These are phyloP conservation scores for Pichia rugopelliculosa DNA, from an alignment of 805 yeast species.

Conservation along the genomic window DNA sequence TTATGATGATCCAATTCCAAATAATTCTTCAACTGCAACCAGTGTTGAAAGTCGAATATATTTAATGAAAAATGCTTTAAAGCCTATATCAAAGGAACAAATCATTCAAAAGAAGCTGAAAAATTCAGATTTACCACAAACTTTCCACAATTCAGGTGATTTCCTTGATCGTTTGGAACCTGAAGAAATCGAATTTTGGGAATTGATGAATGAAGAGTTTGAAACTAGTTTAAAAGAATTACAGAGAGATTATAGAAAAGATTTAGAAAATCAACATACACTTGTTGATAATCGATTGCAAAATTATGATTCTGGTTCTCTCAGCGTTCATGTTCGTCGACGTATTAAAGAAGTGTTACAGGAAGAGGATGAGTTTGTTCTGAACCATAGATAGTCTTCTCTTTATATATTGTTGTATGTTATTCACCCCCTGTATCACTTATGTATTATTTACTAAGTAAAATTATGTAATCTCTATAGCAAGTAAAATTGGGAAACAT, in stretches of 20 bases:
- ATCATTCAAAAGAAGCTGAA: slow-evolving; percentile 17
- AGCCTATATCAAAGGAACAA: slow-evolving; percentile 21
- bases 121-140: slow-evolving; percentile 20
- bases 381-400: background rate
- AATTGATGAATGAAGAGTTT: slow-evolving; percentile 27
- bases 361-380: background rate
- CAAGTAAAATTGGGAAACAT: no score
- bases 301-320: background rate
- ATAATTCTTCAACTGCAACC: background rate
- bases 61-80: slow-evolving; percentile 23
- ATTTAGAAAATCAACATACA: background rate
- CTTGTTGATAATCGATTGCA: background rate
- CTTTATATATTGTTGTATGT: no score
- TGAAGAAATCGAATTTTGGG: slow-evolving; percentile 28
- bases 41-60: slow-evolving; percentile 20
- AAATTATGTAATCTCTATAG: no score
- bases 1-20: background rate
- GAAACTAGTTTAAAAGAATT: slow-evolving; percentile 22
- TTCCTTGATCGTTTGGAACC: slow-evolving; percentile 23
- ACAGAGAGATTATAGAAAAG: slow-evolving; percentile 7
- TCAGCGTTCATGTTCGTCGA: background rate
- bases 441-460: background rate
- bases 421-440: no score
- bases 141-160: slow-evolving; percentile 23
- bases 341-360: background rate